Evolutionary conservation across 129 eudicot genomes (phyloP).

Genomic region (Lactuca saligna): DNA sequence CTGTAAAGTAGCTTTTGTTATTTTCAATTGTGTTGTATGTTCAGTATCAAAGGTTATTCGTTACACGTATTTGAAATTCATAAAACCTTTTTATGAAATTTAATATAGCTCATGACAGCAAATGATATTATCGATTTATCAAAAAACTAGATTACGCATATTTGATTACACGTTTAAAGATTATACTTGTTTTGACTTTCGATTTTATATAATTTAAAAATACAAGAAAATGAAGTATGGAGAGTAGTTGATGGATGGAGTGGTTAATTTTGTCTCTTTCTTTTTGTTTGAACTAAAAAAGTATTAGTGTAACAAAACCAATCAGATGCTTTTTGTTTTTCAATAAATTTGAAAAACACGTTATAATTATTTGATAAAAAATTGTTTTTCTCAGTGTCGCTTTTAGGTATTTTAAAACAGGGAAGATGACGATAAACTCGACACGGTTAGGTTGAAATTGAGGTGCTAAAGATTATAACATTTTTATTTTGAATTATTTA

Average conservation of each 20-base stretch:
- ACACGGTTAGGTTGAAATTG: neutral
- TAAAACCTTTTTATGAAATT: neutral
- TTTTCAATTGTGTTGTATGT: neutral
- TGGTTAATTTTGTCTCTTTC: conserved; percentile 14
- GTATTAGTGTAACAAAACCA: neutral
- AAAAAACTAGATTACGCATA: neutral
- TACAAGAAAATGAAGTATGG: neutral
- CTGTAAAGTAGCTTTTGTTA: neutral
- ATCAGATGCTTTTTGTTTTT: neutral
- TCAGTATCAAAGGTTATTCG: neutral
- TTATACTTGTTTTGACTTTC: neutral
- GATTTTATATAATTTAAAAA: neutral
- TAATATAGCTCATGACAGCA: neutral
- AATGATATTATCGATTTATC: too few relatives aligned
- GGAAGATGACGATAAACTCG: neutral
- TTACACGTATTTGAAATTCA: neutral
- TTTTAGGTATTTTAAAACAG: neutral
- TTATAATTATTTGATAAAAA: neutral
- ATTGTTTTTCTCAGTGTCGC: neutral
- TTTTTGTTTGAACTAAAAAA: neutral
- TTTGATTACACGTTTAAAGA: neutral
- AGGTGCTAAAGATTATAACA: neutral
- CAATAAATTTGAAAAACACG: neutral
- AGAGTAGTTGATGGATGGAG: conserved; percentile 22
- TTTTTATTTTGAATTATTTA: too few relatives aligned